Evolutionary conservation across 192 early-diverging fungal genomes (phyloP).

Genomic region (Podila clonocystis): DNA sequence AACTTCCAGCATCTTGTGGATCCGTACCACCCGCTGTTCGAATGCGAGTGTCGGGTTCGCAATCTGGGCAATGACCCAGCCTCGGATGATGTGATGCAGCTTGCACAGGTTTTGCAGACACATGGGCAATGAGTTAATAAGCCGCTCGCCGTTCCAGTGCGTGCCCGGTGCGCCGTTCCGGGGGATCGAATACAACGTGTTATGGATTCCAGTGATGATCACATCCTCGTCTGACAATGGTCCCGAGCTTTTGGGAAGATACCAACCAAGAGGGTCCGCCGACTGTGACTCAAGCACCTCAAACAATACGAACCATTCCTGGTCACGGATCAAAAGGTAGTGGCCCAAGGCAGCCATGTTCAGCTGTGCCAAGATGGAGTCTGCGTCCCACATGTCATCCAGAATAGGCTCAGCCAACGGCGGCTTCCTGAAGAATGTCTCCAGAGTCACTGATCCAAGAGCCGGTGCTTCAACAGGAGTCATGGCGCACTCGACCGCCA

Average conservation of each 20-base stretch:
- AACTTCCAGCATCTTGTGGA: conserved; percentile 71
- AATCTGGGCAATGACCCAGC: conserved; percentile 74
- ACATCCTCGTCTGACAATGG: conserved; percentile 64
- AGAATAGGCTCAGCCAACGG: conserved; percentile 9
- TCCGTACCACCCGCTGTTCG: conserved; percentile 61
- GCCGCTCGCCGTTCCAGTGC: conserved; percentile 58
- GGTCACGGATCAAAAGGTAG: conserved; percentile 44
- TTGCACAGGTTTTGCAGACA: conserved; percentile 72
- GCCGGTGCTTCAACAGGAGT: conserved; percentile 21
- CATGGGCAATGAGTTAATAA: conserved; percentile 68
- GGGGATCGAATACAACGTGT: conserved; percentile 62
- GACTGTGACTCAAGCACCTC: conserved; percentile 61
- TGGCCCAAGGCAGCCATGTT: conserved; percentile 46
- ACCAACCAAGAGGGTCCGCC: conserved; percentile 57
- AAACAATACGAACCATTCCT: conserved; percentile 62
- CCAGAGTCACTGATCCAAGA: conserved; percentile 14
- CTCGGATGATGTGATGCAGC: conserved; percentile 73
- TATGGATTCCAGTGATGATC: conserved; percentile 71
- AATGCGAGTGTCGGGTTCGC: conserved; percentile 56
- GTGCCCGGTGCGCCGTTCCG: conserved; percentile 60
- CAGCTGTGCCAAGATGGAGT: conserved; percentile 38
- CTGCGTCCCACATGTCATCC: conserved; percentile 32
- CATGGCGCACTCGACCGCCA: conserved; percentile 28
- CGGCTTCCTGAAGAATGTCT: conserved; percentile 14
- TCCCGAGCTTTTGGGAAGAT: conserved; percentile 28